These are phyloP conservation scores for Suillus variegatus DNA, from an alignment of 768 basidiomycete genomes.

Conservation along the genomic window DNA sequence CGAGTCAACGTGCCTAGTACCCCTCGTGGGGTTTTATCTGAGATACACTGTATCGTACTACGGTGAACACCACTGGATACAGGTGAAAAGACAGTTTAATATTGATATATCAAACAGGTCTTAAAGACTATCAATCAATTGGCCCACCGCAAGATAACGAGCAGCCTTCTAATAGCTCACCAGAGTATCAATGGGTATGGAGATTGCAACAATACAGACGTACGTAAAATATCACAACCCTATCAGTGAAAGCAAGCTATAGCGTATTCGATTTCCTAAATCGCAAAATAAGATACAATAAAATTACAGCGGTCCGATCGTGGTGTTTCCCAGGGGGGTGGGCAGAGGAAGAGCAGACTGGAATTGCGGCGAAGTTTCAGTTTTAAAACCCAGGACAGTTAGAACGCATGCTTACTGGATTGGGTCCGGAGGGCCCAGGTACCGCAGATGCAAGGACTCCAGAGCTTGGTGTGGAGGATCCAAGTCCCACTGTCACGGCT, in stretches of 20 bases:
- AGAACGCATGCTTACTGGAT: conserved; percentile 1
- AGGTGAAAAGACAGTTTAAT: no score
- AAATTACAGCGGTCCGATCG: not conserved
- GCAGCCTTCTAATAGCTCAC: not conserved
- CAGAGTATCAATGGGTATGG: not conserved
- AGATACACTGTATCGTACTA: no score
- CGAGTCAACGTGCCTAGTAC: no score
- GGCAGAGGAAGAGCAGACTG: conserved; percentile 1
- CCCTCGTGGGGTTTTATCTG: no score
- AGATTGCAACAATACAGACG: not conserved
- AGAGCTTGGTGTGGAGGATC: not conserved
- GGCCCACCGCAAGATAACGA: not conserved
- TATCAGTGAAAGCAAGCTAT: not conserved
- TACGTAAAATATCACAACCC: not conserved
- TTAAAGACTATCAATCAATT: not conserved
- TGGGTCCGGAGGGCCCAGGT: not conserved
- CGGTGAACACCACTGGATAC: no score
- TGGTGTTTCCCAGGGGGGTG: not conserved
- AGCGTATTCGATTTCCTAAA: not conserved
- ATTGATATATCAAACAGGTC: no score
- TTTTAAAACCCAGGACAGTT: not conserved
- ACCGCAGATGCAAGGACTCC: not conserved
- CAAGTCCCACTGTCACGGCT: conserved; percentile 1
- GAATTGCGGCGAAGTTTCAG: not conserved
- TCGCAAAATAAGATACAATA: not conserved